phyloP scores from a whole-genome alignment of 192 early-diverging fungal genomes.

The Cladochytrium replicatum region DNA sequence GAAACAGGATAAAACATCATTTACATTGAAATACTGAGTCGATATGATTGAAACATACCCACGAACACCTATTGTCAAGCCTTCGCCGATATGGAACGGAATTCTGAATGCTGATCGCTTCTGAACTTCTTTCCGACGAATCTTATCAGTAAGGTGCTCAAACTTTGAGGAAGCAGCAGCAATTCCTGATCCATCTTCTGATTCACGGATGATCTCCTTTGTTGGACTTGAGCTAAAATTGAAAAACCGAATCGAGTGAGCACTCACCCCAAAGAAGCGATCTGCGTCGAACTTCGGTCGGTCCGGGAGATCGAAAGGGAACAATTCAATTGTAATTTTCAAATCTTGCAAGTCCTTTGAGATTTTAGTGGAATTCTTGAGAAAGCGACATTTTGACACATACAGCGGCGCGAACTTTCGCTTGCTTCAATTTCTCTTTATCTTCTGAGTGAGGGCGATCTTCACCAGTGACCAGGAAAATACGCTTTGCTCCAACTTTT shows the following conservation, averaged over 20 bases:
- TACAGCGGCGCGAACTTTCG: constrained; percentile 45
- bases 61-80: constrained; percentile 55
- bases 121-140: constrained; percentile 52
- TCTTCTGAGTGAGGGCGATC: constrained; percentile 51
- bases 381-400: neutral
- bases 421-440: constrained; percentile 33
- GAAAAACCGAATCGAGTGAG: neutral
- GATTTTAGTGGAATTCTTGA: neutral
- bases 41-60: constrained; percentile 31
- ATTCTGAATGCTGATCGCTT: constrained; percentile 49
- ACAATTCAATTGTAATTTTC: constrained; percentile 51
- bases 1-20: constrained; percentile 1
- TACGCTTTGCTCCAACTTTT: constrained; percentile 43
- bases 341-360: constrained; percentile 46
- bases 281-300: constrained; percentile 41
- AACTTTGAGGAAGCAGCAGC: constrained; percentile 24
- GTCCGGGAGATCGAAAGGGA: constrained; percentile 39
- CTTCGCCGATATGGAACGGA: constrained; percentile 49
- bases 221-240: no score
- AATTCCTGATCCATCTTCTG: constrained; percentile 8
- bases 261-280: constrained; percentile 49
- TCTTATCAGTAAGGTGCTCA: constrained; percentile 35
- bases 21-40: neutral
- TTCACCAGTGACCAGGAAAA: constrained; percentile 65
- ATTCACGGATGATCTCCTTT: constrained; percentile 18